Conservation (phyloP, 2,329 filamentous ascomycete genomes). For the Fusarium sp. region DNA sequence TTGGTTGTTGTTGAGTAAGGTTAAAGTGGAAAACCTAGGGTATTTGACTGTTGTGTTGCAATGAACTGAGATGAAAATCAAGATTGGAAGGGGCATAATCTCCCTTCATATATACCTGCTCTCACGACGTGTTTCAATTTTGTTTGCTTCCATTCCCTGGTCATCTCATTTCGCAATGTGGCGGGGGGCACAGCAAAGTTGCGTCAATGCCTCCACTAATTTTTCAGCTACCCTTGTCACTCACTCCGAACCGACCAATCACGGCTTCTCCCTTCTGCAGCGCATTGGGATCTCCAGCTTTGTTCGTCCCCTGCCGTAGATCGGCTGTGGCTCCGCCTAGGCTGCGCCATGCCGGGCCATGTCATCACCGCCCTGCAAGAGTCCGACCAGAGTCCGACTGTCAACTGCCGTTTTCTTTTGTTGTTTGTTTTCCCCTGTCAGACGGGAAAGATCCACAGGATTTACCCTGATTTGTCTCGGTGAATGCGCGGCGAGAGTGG, state of each 20-base stretch:
- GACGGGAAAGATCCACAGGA: background rate
- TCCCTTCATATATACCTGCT: conserved; percentile 27
- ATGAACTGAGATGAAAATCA: background rate
- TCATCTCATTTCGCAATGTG: conserved; percentile 7
- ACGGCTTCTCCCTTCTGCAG: background rate
- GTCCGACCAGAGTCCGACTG: background rate
- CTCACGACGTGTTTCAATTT: background rate
- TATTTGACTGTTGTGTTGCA: background rate
- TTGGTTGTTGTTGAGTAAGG: background rate
- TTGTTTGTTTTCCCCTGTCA: background rate
- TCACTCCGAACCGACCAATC: background rate
- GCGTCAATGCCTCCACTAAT: conserved; percentile 15
- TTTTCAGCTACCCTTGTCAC: background rate
- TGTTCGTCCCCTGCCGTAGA: conserved; percentile 14
- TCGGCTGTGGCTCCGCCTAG: conserved; percentile 5
- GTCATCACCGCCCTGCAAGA: conserved; percentile 24
- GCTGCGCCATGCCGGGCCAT: conserved; percentile 29
- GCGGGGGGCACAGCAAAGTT: background rate
- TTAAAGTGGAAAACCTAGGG: background rate
- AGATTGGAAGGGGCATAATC: conserved; percentile 4
- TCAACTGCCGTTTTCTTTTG: background rate
- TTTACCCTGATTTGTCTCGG: background rate
- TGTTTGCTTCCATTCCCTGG: background rate
- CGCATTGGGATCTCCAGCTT: background rate
- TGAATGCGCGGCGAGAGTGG: background rate